These are phyloP conservation scores for Ogataea naganishii DNA, from an alignment of 805 yeast species.

Conservation along the genomic window DNA sequence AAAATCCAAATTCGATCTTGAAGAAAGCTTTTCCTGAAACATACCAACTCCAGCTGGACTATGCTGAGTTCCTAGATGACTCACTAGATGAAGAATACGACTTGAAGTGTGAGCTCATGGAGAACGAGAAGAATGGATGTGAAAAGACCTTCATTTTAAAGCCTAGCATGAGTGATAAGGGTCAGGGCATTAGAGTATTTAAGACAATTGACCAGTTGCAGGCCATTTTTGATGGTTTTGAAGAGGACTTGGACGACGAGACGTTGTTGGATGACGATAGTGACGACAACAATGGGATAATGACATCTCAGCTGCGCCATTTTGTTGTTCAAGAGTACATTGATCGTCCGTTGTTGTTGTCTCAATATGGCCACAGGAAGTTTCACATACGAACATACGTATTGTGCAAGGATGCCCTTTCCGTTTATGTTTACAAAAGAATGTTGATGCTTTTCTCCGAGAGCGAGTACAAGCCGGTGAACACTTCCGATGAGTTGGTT, in stretches of 20 bases:
- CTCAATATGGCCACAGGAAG: conserved; percentile 55
- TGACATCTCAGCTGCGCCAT: conserved; percentile 82
- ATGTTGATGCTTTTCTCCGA: conserved; percentile 80
- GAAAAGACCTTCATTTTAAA: conserved; percentile 75
- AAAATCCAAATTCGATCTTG: conserved; percentile 63
- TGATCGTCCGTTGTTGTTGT: conserved; percentile 55
- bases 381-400: conserved; percentile 88
- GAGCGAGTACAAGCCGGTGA: conserved; percentile 31
- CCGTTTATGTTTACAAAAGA: conserved; percentile 71
- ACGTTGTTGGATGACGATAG: conserved; percentile 2
- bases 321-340: conserved; percentile 85
- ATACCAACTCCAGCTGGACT: conserved; percentile 79
- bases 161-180: conserved; percentile 96
- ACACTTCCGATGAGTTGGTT: conserved; percentile 23
- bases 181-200: conserved; percentile 88
- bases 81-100: conserved; percentile 90
- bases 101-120: conserved; percentile 66
- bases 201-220: conserved; percentile 73
- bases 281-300: conserved; percentile 49
- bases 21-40: conserved; percentile 60
- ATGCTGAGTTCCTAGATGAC: conserved; percentile 93
- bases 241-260: conserved; percentile 32
- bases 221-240: conserved; percentile 75
- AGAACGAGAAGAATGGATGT: conserved; percentile 24
- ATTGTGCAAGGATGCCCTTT: conserved; percentile 61